Percentiles rank a stretch among this genome's conserved stretches.
phyloP scores from a whole-genome alignment of 2,329 filamentous ascomycete species.

The Scytalidium sp. region DNA sequence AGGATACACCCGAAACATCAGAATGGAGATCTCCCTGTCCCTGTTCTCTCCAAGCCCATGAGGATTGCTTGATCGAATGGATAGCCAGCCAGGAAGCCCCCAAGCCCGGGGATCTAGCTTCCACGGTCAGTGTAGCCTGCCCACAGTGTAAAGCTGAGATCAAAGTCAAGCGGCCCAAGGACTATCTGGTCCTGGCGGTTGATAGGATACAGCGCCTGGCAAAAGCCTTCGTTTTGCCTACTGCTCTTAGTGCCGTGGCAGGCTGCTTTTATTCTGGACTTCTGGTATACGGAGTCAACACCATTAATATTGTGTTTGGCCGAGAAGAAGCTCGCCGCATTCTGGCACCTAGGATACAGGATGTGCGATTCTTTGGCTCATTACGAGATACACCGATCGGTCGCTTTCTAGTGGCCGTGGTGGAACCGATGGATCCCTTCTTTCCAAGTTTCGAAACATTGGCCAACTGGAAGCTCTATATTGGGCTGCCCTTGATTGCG shows the following conservation, averaged over 20 bases:
- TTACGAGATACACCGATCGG: not conserved
- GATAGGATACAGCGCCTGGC: slow-evolving; percentile 17
- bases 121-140: slow-evolving; percentile 68
- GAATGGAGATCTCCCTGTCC: slow-evolving; percentile 86
- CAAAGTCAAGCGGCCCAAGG: slow-evolving; percentile 69
- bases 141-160: slow-evolving; percentile 89
- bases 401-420: not conserved
- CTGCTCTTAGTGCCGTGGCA: slow-evolving; percentile 24
- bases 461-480: slow-evolving; percentile 16
- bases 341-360: slow-evolving; percentile 32
- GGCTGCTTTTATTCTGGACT: slow-evolving; percentile 48
- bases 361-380: not conserved
- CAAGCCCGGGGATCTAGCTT: slow-evolving; percentile 43
- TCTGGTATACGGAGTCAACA: slow-evolving; percentile 57
- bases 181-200: slow-evolving; percentile 56
- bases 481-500: slow-evolving; percentile 66
- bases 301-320: slow-evolving; percentile 65
- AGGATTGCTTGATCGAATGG: slow-evolving; percentile 87
- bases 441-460: slow-evolving; percentile 13
- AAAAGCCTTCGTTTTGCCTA: slow-evolving; percentile 21
- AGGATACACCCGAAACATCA: slow-evolving; percentile 40
- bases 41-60: slow-evolving; percentile 87
- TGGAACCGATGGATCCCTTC: slow-evolving; percentile 19
- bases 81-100: slow-evolving; percentile 81
- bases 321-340: slow-evolving; percentile 55